Base-by-base conservation (phyloP, 352 stramenopile species). In the Phytophthora litchii region DNA sequence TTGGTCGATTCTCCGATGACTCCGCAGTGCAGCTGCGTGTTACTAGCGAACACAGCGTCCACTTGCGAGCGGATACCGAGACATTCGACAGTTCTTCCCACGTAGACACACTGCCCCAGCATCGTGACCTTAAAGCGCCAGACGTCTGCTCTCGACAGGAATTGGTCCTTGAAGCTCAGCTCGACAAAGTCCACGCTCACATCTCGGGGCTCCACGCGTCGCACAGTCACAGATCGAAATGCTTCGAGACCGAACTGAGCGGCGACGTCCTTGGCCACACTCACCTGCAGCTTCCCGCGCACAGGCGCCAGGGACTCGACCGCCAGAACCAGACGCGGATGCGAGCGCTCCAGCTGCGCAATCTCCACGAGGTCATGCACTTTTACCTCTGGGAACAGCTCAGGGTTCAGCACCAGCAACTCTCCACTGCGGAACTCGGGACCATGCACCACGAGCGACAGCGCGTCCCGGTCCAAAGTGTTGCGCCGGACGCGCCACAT, bases 1-100 rank as follows among this genome's bases (percentile, higher is more conserved):
- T 98, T 99, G 4, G 97, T 99, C 20, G 95, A 78, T 17, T 96
- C 85, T 25, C 91, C 95, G 47, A 99, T 91, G 35, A 99, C 86
- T 12, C 96, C 97, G 29, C 88, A 98, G 40, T 86, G 59, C 1
- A 97, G 73, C 1, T 80, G 73, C 29, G 83, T 70, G 29, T 80
- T 79, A 31, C 80, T 80, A 1, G 83, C 73, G 34, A 97, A 70
- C 14, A 97, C 72, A 35, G 97, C 94, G 43, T 98, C 92, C 51
- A 98, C 92, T 46, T 96, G 80, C 2, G 87, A 92, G 38, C 93
- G 88, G 25, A 97, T 89, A n/a, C 80, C 74, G 4, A 90, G 72
- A 31, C 70, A 74, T 42, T 75, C 79, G 32, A 94, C 70, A 0
- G 75, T 80, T 36, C 90, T 85, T 27, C 87, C 85, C 14, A 91